phyloP scores from a whole-genome alignment of 2,329 filamentous ascomycete genomes.

The Ilyonectria sp. region DNA sequence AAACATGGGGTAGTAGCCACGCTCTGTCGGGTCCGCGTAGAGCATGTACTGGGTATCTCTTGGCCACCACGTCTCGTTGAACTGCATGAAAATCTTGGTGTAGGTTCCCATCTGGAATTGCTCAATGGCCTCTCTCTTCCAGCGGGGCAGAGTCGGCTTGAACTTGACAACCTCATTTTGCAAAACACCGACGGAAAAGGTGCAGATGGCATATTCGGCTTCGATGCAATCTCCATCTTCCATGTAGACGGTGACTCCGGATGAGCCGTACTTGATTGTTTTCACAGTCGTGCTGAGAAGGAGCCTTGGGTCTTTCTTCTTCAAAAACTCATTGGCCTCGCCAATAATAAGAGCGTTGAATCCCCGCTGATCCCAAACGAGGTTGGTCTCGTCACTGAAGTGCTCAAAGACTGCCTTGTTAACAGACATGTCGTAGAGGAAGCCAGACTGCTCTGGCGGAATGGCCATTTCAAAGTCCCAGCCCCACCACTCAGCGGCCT shows the following conservation, averaged over 20 bases:
- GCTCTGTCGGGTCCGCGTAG: conserved; percentile 59
- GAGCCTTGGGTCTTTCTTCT: conserved; percentile 68
- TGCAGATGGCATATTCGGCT: conserved; percentile 75
- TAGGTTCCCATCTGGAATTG: conserved; percentile 80
- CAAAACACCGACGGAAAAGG: conserved; percentile 78
- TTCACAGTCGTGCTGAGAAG: conserved; percentile 72
- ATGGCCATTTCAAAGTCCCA: conserved; percentile 73
- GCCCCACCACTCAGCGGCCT: conserved; percentile 73
- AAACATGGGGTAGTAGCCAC: conserved; percentile 70
- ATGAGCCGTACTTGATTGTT: conserved; percentile 65
- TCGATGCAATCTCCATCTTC: conserved; percentile 69
- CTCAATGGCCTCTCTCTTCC: conserved; percentile 76
- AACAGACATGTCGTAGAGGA: conserved; percentile 68
- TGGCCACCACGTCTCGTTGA: conserved; percentile 76
- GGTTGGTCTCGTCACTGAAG: conserved; percentile 74
- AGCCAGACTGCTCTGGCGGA: conserved; percentile 69
- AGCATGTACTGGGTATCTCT: conserved; percentile 60
- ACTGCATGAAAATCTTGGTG: conserved; percentile 81
- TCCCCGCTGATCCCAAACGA: conserved; percentile 73
- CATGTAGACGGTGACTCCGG: conserved; percentile 68
- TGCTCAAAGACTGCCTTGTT: conserved; percentile 75
- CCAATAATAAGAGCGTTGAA: conserved; percentile 71
- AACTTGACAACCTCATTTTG: conserved; percentile 74
- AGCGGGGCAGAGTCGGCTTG: conserved; percentile 70
- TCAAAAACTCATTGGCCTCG: conserved; percentile 71